phyloP scores from a whole-genome alignment of 2,329 filamentous ascomycete species.

The Proliferodiscus dingleyae region DNA sequence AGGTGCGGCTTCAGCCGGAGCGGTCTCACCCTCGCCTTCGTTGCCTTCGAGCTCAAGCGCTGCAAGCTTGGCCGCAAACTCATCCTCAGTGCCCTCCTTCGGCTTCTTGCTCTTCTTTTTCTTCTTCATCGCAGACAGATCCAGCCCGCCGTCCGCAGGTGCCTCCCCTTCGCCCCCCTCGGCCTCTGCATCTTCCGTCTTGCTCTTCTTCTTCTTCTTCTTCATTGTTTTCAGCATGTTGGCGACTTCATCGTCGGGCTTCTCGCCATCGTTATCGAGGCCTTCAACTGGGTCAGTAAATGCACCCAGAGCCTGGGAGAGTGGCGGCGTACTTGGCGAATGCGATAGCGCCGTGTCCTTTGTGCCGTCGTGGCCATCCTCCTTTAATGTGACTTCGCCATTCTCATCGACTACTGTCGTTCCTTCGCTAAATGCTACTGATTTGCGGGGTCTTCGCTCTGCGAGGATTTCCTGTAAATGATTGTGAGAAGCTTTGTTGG shows the following conservation, averaged over 20 bases:
- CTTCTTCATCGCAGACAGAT: slow-evolving; percentile 35
- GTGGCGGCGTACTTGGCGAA: slow-evolving; percentile 60
- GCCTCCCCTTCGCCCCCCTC: slow-evolving; percentile 53
- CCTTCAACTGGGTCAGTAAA: slow-evolving; percentile 47
- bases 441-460: slow-evolving; percentile 78
- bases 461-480: slow-evolving; percentile 24
- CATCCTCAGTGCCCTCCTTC: slow-evolving; percentile 31
- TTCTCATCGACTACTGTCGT: slow-evolving; percentile 84
- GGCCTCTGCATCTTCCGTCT: slow-evolving; percentile 57
- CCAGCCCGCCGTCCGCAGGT: slow-evolving; percentile 43
- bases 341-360: slow-evolving; percentile 81
- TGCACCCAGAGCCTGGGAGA: slow-evolving; percentile 47
- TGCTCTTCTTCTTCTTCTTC: slow-evolving; percentile 87
- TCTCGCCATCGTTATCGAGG: slow-evolving; percentile 32
- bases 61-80: slow-evolving; percentile 31
- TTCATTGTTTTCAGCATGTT: slow-evolving; percentile 64
- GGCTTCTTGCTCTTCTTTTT: slow-evolving; percentile 35
- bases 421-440: slow-evolving; percentile 87
- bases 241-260: slow-evolving; percentile 53
- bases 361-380: slow-evolving; percentile 64
- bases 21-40: slow-evolving; percentile 23
- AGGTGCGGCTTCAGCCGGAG: slow-evolving; percentile 19
- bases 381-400: slow-evolving; percentile 74
- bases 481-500: slow-evolving; percentile 19
- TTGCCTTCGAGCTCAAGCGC: slow-evolving; percentile 30